Base-by-base conservation (phyloP, 164 flowering plant genomes). In the Vitis vinifera region DNA sequence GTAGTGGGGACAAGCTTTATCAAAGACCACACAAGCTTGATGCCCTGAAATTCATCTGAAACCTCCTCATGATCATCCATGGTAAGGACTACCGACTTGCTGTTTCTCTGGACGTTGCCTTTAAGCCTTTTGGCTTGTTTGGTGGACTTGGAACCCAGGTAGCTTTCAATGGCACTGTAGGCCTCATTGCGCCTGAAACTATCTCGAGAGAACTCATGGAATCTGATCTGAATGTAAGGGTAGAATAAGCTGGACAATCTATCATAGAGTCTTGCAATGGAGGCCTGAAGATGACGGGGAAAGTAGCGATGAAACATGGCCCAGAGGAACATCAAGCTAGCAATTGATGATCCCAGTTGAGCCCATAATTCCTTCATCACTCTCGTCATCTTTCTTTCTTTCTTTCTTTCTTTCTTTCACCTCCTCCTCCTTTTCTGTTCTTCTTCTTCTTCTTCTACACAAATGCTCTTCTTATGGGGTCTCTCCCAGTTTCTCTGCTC, bases 141-240 rank as follows among this genome's bases (percentile, higher is more conserved):
- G 67, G 29, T 51, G 15, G 67, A 65, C 37, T 65, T 65, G 51
- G 55, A 9, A n/a, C 56, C 55, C 12, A 65, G 56, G 15, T 65
- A 65, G 51, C 37, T 65, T 0, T 65, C 31, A 10, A 65, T 23
- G 56, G 29, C 27, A 9, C 3, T 9, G 56, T 50, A 65, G 37
- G 37, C 56, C n/a, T 65, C 67, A 16, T 65, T 65, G 15, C 51
- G 30, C 9, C 11, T 12, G 29, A 50, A 50, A 27, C 14, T 17
- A 15, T 15, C 14, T 11, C 55, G 14, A 55, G 50, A 49, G 67
- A 9, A 51, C 19, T 65, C 67, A 17, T 65, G 30, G 51, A 65
- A n/a, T 11, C 37, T 50, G 31, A 65, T 51, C 9, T 65, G 27
- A 11, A 65, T 12, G 23, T 10, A 65, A 9, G 67, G 67, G 51